A percentile compares a stretch with the other conserved stretches of the same genome.
phyloP scores from a whole-genome alignment of 305 asterid species.

The Caryopteris hybrid region DNA sequence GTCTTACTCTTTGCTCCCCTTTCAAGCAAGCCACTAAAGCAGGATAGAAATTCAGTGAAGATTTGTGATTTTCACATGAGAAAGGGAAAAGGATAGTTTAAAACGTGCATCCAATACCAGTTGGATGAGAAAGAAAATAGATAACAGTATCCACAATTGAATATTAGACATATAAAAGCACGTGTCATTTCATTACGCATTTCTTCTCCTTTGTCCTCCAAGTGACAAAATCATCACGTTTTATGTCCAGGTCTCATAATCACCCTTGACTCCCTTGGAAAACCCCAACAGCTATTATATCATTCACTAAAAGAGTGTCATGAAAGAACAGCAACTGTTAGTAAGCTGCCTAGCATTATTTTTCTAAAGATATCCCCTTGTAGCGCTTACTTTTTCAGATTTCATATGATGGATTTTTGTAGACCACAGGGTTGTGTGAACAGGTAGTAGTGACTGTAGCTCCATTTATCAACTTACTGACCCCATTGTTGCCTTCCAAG shows the following conservation, averaged over 20 bases:
- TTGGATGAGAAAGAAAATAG: not conserved
- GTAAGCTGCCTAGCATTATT: not conserved
- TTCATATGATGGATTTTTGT: not conserved
- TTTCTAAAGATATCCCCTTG: no score
- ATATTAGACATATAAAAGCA: not conserved
- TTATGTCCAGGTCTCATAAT: no score
- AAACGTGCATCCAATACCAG: no score
- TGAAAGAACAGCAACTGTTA: not conserved
- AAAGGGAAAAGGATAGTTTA: not conserved
- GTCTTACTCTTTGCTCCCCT: slow-evolving; percentile 91
- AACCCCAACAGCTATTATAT: no score
- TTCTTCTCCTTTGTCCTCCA: no score
- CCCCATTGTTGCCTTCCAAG: not conserved
- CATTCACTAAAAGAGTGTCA: not conserved
- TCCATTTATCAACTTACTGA: not conserved
- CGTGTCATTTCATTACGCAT: not conserved
- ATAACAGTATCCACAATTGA: not conserved
- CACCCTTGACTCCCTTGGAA: no score
- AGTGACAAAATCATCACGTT: no score
- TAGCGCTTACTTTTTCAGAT: not conserved
- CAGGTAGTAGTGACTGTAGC: not conserved
- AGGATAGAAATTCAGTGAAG: slow-evolving; percentile 16
- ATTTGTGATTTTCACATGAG: not conserved
- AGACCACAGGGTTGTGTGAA: not conserved
- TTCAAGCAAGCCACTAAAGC: slow-evolving; percentile 90